phyloP scores from a whole-genome alignment of 164 flowering plant species.

The Kingdonia uniflora region DNA sequence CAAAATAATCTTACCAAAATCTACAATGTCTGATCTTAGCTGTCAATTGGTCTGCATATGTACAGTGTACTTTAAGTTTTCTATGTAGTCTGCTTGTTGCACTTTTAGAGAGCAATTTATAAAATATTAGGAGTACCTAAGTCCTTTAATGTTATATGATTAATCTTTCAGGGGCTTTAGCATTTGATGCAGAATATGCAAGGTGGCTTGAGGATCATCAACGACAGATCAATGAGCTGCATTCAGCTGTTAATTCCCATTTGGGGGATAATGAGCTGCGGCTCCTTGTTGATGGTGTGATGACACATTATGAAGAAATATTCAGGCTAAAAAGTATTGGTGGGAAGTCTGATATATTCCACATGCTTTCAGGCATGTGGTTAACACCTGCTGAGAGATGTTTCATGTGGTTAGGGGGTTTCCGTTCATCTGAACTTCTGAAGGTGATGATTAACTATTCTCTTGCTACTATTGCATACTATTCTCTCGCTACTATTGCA shows the following conservation, averaged over 20 bases:
- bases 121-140: no score
- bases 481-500: not conserved
- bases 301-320: conserved; percentile 69
- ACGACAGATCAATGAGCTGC: conserved; percentile 52
- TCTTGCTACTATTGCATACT: not conserved
- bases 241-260: conserved; percentile 58
- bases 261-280: conserved; percentile 56
- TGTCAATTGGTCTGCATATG: no score
- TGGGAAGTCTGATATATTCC: conserved; percentile 74
- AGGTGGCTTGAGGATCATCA: conserved; percentile 91
- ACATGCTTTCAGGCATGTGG: conserved; percentile 96
- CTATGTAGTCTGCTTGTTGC: no score
- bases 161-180: conserved; percentile 42
- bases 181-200: conserved; percentile 75
- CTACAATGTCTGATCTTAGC: no score
- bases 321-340: conserved; percentile 58
- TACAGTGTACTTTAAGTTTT: no score
- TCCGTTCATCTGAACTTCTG: conserved; percentile 79
- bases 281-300: conserved; percentile 54
- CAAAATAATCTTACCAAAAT: no score
- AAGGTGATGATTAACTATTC: conserved; percentile 39
- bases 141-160: not conserved
- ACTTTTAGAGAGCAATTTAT: no score
- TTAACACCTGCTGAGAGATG: conserved; percentile 80
- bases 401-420: conserved; percentile 97